These are phyloP conservation scores for Prunus mume DNA, from an alignment of 306 rosid species.

Conservation along the genomic window DNA sequence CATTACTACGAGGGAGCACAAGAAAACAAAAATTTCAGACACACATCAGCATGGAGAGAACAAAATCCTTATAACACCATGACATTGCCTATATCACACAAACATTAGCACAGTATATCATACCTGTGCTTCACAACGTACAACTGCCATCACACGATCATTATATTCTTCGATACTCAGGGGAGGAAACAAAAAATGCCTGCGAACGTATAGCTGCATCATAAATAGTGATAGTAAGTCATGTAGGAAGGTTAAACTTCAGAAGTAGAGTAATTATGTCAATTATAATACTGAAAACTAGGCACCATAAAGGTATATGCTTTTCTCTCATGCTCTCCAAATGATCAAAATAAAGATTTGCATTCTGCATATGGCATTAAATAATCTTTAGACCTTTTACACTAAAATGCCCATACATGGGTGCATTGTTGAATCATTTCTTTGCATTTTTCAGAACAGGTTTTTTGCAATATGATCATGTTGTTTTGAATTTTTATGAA, in stretches of 20 bases:
- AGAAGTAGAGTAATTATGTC: not conserved
- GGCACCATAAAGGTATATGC: not conserved
- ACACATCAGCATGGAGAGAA: not conserved
- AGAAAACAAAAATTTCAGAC: not conserved
- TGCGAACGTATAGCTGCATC: conserved; percentile 89
- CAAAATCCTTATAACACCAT: not conserved
- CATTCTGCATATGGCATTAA: not conserved
- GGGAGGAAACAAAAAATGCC: conserved; percentile 94
- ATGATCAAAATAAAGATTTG: not conserved
- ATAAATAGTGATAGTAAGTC: conserved; percentile 22
- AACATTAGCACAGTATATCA: conserved; percentile 21
- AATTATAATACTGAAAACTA: not conserved
- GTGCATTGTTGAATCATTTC: not conserved
- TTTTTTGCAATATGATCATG: not conserved
- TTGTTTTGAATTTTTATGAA: not conserved
- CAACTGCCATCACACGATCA: conserved; percentile 83
- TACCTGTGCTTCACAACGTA: conserved; percentile 95
- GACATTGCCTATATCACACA: conserved; percentile 8
- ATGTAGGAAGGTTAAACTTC: conserved; percentile 9
- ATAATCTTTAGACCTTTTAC: not conserved
- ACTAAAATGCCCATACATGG: not conserved
- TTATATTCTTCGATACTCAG: conserved; percentile 76
- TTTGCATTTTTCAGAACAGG: not conserved
- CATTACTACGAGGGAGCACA: not conserved
- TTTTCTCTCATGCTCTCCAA: not conserved